Evolutionary conservation across 352 stramenopile species (phyloP).

Genomic region (Nothophytophthora sp.): DNA sequence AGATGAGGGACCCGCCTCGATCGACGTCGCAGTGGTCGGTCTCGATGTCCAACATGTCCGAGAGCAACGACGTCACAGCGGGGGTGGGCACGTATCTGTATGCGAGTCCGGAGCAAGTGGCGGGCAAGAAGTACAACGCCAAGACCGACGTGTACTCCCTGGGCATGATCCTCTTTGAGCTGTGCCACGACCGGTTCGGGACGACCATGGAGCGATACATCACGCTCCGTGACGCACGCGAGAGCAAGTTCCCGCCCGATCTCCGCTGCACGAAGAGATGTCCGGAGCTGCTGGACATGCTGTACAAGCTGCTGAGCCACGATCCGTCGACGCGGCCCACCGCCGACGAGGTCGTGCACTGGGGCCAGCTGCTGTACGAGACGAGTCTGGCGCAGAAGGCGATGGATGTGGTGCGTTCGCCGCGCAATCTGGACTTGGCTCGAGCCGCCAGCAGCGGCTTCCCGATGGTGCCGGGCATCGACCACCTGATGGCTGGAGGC

Average conservation of each 20-base stretch:
- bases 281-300: slow-evolving; percentile 73
- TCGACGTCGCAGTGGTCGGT: slow-evolving; percentile 63
- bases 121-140: slow-evolving; percentile 90
- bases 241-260: slow-evolving; percentile 61
- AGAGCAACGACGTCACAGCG: slow-evolving; percentile 83
- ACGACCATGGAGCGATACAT: slow-evolving; percentile 92
- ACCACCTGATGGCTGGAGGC: slow-evolving; percentile 29
- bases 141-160: slow-evolving; percentile 93
- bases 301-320: slow-evolving; percentile 55
- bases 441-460: slow-evolving; percentile 13
- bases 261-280: slow-evolving; percentile 55
- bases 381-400: slow-evolving; percentile 53
- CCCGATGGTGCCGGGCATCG: slow-evolving; percentile 25
- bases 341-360: slow-evolving; percentile 70
- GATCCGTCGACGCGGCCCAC: slow-evolving; percentile 55
- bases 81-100: slow-evolving; percentile 92
- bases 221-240: slow-evolving; percentile 70
- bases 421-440: slow-evolving; percentile 32
- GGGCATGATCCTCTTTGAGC: slow-evolving; percentile 92
- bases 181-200: slow-evolving; percentile 87
- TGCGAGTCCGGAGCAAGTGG: slow-evolving; percentile 89
- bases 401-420: slow-evolving; percentile 55
- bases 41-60: slow-evolving; percentile 63
- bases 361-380: slow-evolving; percentile 81
- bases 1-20: slow-evolving; percentile 28